Evolutionary conservation across 1,139 yeast genomes (phyloP).

Genomic region (Taphrina pruni): DNA sequence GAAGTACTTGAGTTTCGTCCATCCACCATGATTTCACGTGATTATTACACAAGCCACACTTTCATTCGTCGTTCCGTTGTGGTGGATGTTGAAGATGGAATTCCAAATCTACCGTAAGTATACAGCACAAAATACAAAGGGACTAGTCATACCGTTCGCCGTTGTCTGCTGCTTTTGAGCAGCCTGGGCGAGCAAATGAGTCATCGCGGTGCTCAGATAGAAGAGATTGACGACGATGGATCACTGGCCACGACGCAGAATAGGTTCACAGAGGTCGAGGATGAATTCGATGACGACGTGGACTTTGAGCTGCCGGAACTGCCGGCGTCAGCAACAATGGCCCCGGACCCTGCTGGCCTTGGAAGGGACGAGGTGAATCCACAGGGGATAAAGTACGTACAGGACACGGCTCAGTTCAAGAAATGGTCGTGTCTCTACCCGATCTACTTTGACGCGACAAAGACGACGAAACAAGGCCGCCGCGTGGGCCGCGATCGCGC

Average conservation of each 20-base stretch:
- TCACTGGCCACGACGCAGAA: slow-evolving; percentile 7
- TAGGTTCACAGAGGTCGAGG: slow-evolving; percentile 36
- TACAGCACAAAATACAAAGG: too few species aligned
- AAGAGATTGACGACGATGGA: slow-evolving; percentile 40
- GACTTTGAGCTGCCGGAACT: slow-evolving; percentile 38
- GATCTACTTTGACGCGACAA: slow-evolving; percentile 81
- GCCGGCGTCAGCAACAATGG: slow-evolving; percentile 7
- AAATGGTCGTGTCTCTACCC: slow-evolving; percentile 64
- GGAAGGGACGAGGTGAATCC: slow-evolving; percentile 24
- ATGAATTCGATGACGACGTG: slow-evolving; percentile 40
- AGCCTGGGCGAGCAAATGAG: slow-evolving; percentile 2
- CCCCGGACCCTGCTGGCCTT: background rate
- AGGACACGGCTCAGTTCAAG: slow-evolving; percentile 40
- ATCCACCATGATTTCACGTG: background rate
- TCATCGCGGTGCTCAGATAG: slow-evolving; percentile 29
- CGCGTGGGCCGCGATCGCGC: slow-evolving; percentile 71
- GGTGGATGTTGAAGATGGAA: too few species aligned
- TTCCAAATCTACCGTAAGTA: too few species aligned
- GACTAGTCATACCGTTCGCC: too few species aligned
- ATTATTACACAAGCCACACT: background rate
- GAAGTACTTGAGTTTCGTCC: too few species aligned
- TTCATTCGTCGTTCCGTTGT: background rate
- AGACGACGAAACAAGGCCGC: slow-evolving; percentile 83
- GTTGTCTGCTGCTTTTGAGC: too few species aligned
- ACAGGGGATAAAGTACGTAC: slow-evolving; percentile 30